Base-by-base conservation (phyloP, 805 yeast species). In the Starmerella riodocensis region DNA sequence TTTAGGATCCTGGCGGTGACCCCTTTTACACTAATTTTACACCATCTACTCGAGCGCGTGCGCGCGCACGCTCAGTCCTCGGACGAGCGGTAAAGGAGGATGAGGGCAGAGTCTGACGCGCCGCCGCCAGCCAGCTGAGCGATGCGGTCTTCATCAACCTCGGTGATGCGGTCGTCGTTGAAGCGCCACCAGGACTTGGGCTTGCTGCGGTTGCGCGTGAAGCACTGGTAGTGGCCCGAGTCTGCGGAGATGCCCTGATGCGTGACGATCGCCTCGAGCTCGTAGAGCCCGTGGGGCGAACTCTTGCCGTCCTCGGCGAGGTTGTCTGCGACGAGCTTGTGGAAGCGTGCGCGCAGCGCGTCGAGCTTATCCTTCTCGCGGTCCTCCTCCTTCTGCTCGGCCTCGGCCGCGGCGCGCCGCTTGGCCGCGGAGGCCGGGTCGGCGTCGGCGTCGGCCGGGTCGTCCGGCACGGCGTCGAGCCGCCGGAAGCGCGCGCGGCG, bases 231-330 rank as follows among this genome's bases (percentile, higher is more conserved):
- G 61, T 91, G 99, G 14, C 99, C 99, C 22, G 94, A 79, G 58
- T 91, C 97, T 0, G 97, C 95, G 32, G 86, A 76, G 6, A 94
- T 76, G 36, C 99, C 99, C 55, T 78, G 80, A 62, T 91, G 99
- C 1, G 97, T 84, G 43, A 91, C 74, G 19, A 91, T 73, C 2
- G 93, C 84, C 28, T 67, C 64, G 48, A 91, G 70, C 48, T 84
- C 85, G 56, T 91, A 91, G 28, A 91, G 72, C 1, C 91, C 83
- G 0, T 93, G 76, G 5, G 93, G 88, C 55, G 88, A 85, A 53
- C 80, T 84, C 16, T 86, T 82, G 7, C 43, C 42, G 38, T 65
- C 69, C 2, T 39, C 48, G 30, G 67, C 62, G 4, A 60, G 48
- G 11, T 55, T 62, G 3, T 73, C 69, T 37, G 70, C 69, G 4